Evolutionary conservation across 176 grass and related monocot species (phyloP).

Genomic region (Juncus effusus): DNA sequence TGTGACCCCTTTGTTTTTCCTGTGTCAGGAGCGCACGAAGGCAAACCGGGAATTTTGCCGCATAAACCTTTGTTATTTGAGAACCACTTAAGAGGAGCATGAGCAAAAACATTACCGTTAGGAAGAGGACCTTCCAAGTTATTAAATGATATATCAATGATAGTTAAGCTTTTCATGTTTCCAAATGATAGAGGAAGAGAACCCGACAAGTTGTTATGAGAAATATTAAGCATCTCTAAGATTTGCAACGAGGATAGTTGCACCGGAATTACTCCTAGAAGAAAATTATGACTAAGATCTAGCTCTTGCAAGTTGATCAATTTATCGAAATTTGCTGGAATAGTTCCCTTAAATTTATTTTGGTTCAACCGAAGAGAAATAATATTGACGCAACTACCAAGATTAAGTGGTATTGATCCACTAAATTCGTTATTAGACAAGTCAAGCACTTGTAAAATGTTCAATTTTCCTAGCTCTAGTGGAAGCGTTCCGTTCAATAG

Average conservation of each 20-base stretch:
- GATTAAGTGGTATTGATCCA: slow-evolving; percentile 41
- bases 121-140: slow-evolving; percentile 60
- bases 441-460: slow-evolving; percentile 36
- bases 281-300: slow-evolving; percentile 80
- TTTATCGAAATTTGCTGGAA: slow-evolving; percentile 64
- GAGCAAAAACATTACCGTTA: slow-evolving; percentile 41
- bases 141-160: slow-evolving; percentile 86
- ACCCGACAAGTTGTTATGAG: slow-evolving; percentile 57
- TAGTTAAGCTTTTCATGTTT: slow-evolving; percentile 51
- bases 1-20: slow-evolving; percentile 12
- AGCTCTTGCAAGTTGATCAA: slow-evolving; percentile 52
- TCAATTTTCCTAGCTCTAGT: slow-evolving; percentile 20
- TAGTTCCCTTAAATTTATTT: slow-evolving; percentile 51
- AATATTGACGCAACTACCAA: slow-evolving; percentile 38
- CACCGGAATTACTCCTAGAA: slow-evolving; percentile 49
- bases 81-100: slow-evolving; percentile 34
- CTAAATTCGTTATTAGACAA: slow-evolving; percentile 48
- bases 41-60: slow-evolving; percentile 40
- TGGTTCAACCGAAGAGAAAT: slow-evolving; percentile 52
- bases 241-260: slow-evolving; percentile 41
- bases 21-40: slow-evolving; percentile 24
- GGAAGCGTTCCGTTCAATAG: slow-evolving; percentile 44
- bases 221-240: slow-evolving; percentile 68
- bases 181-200: slow-evolving; percentile 51
- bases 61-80: slow-evolving; percentile 57